A percentile compares a stretch with the other conserved stretches of the same genome.
phyloP scores from a whole-genome alignment of 2,329 filamentous ascomycete genomes.

The Botrytis elliptica region DNA sequence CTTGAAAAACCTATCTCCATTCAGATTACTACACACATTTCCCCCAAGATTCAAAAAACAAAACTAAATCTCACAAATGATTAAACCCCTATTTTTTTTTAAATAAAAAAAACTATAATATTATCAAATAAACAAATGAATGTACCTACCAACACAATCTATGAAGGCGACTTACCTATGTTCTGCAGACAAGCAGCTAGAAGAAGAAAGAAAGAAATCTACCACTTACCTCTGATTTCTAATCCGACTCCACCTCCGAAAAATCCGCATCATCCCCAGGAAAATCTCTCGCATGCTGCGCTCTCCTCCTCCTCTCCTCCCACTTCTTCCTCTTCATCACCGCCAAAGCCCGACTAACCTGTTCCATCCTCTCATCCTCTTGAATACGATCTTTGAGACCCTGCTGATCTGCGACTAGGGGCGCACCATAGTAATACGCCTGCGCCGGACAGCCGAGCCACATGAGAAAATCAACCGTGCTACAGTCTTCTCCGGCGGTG shows the following conservation, averaged over 20 bases:
- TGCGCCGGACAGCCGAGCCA: conserved; percentile 3
- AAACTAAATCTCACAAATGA: neutral
- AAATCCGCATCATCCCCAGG: neutral
- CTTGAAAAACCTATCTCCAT: neutral
- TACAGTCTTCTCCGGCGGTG: neutral
- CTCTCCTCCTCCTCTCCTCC: neutral
- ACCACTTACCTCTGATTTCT: neutral
- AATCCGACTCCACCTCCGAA: neutral
- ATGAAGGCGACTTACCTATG: neutral
- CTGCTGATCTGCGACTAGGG: neutral
- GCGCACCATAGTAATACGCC: neutral
- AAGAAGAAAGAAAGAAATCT: neutral
- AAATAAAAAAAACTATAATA: neutral
- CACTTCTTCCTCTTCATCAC: too few relatives aligned
- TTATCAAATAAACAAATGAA: neutral
- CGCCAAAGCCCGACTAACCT: too few relatives aligned
- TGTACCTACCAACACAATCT: neutral
- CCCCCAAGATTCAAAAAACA: neutral
- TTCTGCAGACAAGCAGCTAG: neutral
- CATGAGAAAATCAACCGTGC: neutral
- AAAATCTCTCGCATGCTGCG: neutral
- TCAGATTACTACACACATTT: rapidly evolving
- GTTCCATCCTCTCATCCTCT: neutral
- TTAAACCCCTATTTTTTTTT: neutral
- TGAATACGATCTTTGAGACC: neutral